A percentile compares a stretch with the other conserved stretches of the same genome.
phyloP scores from a whole-genome alignment of 176 grass and related monocot genomes.

The Zoysia japonica region DNA sequence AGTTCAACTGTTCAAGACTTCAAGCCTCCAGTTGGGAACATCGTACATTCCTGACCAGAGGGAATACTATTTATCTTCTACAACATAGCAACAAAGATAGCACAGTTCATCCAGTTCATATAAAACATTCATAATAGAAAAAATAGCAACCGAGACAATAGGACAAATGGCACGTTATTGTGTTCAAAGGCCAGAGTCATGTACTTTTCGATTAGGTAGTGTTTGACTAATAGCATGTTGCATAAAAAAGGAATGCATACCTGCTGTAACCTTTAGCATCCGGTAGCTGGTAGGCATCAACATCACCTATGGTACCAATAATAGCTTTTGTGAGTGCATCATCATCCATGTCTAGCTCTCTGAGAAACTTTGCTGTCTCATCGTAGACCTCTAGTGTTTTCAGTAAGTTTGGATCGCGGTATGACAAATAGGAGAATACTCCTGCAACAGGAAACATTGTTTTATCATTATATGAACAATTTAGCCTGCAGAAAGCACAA shows the following conservation, averaged over 20 bases:
- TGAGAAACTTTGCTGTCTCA: constrained; percentile 86
- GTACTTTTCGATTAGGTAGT: background rate
- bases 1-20: background rate
- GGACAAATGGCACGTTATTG: no score
- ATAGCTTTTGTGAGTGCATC: constrained; percentile 93
- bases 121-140: background rate
- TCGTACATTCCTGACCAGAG: background rate
- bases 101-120: background rate
- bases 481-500: constrained; percentile 20
- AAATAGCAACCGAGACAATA: no score
- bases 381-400: constrained; percentile 97
- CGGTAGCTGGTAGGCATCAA: constrained; percentile 93
- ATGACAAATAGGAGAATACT: constrained; percentile 97
- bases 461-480: constrained; percentile 32
- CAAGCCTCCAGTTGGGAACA: background rate
- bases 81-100: constrained; percentile 7
- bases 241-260: constrained; percentile 46
- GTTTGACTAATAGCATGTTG: constrained; percentile 1
- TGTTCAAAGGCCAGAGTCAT: no score
- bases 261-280: constrained; percentile 99
- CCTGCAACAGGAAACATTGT: constrained; percentile 52
- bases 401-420: constrained; percentile 94
- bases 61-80: background rate
- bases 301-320: constrained; percentile 95
- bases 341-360: constrained; percentile 78